These are phyloP conservation scores for Phytopythium kandeliae DNA, from an alignment of 352 stramenopile genomes.

Conservation along the genomic window DNA sequence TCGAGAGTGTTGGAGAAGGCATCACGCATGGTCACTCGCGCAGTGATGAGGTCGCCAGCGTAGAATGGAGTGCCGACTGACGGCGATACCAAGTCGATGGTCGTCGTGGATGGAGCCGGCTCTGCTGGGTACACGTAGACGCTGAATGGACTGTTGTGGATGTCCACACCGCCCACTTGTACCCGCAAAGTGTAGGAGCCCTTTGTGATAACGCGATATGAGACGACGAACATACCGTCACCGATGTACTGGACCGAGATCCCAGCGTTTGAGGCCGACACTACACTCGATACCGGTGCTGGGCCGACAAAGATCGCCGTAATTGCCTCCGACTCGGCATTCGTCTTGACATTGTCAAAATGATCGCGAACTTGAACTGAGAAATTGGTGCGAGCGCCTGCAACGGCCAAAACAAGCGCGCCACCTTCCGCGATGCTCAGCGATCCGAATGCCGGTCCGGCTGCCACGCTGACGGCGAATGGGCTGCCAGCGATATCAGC, in stretches of 20 bases:
- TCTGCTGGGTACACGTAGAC: constrained; percentile 49
- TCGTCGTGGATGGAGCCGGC: constrained; percentile 33
- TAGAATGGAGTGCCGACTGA: constrained; percentile 10
- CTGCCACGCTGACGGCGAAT: constrained; percentile 38
- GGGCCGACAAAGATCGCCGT: constrained; percentile 29
- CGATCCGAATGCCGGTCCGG: constrained; percentile 43
- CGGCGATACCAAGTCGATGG: constrained; percentile 43
- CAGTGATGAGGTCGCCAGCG: constrained; percentile 26
- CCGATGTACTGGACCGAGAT: constrained; percentile 24
- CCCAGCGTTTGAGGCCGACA: constrained; percentile 11
- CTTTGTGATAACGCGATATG: constrained; percentile 35
- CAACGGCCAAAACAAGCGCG: constrained; percentile 48
- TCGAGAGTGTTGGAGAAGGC: constrained; percentile 43
- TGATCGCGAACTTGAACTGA: constrained; percentile 47
- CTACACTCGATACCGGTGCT: constrained; percentile 11
- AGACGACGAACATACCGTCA: constrained; percentile 32
- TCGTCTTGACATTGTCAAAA: constrained; percentile 56
- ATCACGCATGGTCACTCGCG: constrained; percentile 42
- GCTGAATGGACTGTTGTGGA: constrained; percentile 43
- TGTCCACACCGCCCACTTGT: constrained; percentile 27
- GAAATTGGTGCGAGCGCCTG: constrained; percentile 39
- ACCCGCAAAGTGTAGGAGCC: constrained; percentile 43
- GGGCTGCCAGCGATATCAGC: constrained; percentile 36
- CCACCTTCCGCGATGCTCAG: constrained; percentile 30
- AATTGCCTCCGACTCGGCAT: constrained; percentile 44